Evolutionary conservation across 169 alveolate genomes (phyloP).

Genomic region (Ophryocystis elektroscirrha): DNA sequence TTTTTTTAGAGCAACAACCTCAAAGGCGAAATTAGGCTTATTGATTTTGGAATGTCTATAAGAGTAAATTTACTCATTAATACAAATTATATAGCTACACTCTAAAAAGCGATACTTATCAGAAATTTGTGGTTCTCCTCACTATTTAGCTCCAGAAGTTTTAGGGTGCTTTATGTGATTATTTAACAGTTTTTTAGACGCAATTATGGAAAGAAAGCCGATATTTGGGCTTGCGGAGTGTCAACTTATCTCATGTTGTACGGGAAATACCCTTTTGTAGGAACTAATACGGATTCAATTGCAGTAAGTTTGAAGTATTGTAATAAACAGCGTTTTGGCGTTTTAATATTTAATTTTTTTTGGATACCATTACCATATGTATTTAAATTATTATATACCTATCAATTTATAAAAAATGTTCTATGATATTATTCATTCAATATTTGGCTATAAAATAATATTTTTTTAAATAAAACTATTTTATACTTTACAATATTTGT

Average conservation of each 20-base stretch:
- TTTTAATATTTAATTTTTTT: no score
- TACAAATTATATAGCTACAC: constrained; percentile 1
- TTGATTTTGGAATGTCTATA: constrained; percentile 39
- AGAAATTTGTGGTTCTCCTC: constrained; percentile 39
- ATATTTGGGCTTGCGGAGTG: constrained; percentile 42
- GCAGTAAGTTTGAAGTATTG: constrained; percentile 14
- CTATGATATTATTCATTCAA: no score
- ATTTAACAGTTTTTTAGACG: constrained; percentile 7
- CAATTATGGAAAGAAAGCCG: constrained; percentile 24
- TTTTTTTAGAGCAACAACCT: constrained; percentile 15
- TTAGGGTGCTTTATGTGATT: constrained; percentile 13
- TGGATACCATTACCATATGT: no score
- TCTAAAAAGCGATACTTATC: constrained; percentile 18
- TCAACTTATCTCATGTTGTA: constrained; percentile 32
- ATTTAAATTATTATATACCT: no score
- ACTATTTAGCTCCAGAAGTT: constrained; percentile 37
- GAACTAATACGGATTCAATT: constrained; percentile 25
- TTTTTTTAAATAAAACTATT: no score
- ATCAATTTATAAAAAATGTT: no score
- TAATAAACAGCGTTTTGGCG: neutral
- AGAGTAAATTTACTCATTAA: constrained; percentile 8
- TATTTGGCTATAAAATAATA: no score
- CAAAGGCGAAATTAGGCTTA: constrained; percentile 19
- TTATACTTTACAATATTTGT: no score
- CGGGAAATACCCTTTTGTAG: constrained; percentile 39